phyloP scores from a whole-genome alignment of 2,329 filamentous ascomycete genomes.

The Lachnellula cervina region DNA sequence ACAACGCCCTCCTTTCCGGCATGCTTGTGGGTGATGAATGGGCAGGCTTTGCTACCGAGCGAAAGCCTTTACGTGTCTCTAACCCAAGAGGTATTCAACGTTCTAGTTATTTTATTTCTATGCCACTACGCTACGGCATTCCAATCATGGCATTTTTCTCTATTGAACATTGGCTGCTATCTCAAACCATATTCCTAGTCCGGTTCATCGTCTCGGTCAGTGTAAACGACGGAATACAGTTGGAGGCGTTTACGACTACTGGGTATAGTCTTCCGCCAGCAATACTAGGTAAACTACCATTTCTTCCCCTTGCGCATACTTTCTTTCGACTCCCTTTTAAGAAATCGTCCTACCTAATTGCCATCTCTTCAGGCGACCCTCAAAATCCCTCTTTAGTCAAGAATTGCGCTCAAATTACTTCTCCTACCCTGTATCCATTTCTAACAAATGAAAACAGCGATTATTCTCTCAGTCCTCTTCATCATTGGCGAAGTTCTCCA shows the following conservation, averaged over 20 bases:
- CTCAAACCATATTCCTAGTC: conserved; percentile 33
- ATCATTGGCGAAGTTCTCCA: neutral
- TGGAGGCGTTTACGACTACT: neutral
- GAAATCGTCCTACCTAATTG: no score
- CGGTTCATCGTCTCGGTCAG: conserved; percentile 19
- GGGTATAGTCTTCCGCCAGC: neutral
- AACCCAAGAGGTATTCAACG: conserved; percentile 27
- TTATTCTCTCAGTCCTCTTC: neutral
- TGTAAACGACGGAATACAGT: neutral
- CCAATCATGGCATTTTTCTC: conserved; percentile 26
- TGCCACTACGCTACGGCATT: conserved; percentile 34
- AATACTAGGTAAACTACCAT: no score
- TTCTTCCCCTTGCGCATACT: no score
- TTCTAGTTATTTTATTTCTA: conserved; percentile 30
- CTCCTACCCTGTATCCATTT: no score
- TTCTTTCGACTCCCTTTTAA: no score
- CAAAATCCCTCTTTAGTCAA: no score
- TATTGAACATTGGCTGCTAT: conserved; percentile 36
- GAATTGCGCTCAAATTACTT: no score
- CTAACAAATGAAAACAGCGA: neutral
- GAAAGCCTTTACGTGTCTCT: conserved; percentile 31
- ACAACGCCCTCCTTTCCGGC: conserved; percentile 24
- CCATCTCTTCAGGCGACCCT: no score
- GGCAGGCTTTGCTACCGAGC: conserved; percentile 26
- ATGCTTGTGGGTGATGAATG: neutral